Percentiles rank a stretch among this genome's conserved stretches.
These are phyloP conservation scores for Neopestalotiopsis sp. DNA, from an alignment of 2,329 filamentous ascomycete species.

Conservation along the genomic window DNA sequence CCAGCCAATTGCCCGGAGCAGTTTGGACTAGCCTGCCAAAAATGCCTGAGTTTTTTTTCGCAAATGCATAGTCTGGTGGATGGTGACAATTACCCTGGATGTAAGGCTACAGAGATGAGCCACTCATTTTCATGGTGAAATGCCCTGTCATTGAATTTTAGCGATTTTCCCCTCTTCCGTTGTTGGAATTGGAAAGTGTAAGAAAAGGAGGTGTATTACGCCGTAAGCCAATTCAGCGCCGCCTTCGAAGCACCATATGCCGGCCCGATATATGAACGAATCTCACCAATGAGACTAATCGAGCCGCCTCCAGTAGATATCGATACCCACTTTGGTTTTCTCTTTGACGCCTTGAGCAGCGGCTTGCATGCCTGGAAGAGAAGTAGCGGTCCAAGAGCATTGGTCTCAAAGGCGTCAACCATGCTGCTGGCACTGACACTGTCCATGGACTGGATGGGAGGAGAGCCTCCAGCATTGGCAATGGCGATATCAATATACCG, in stretches of 20 bases:
- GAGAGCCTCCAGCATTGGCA: constrained; percentile 41
- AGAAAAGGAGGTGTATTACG: constrained; percentile 10
- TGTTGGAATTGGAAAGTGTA: neutral
- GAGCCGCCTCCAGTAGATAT: constrained; percentile 34
- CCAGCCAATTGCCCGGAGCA: constrained; percentile 24
- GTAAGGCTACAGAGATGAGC: constrained; percentile 21
- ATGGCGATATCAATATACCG: constrained; percentile 40
- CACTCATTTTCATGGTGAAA: constrained; percentile 24
- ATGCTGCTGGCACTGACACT: constrained; percentile 34
- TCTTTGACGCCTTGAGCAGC: constrained; percentile 33
- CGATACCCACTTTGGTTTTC: constrained; percentile 35
- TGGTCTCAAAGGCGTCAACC: constrained; percentile 29
- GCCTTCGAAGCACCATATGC: constrained; percentile 38
- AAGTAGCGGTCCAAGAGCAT: constrained; percentile 34
- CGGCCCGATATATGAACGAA: constrained; percentile 24
- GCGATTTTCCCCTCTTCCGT: neutral
- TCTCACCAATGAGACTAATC: constrained; percentile 26
- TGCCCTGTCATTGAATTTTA: constrained; percentile 16
- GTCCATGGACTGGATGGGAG: constrained; percentile 31
- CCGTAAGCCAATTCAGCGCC: constrained; percentile 36
- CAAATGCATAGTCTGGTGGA: too few species aligned
- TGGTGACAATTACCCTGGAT: constrained; percentile 22
- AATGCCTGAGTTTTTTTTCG: neutral
- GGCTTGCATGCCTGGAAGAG: constrained; percentile 37
- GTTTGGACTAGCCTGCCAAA: constrained; percentile 24